Evolutionary conservation across 1,284 basidiomycete genomes (phyloP).

Genomic region (Ceraceosorus guamensis): DNA sequence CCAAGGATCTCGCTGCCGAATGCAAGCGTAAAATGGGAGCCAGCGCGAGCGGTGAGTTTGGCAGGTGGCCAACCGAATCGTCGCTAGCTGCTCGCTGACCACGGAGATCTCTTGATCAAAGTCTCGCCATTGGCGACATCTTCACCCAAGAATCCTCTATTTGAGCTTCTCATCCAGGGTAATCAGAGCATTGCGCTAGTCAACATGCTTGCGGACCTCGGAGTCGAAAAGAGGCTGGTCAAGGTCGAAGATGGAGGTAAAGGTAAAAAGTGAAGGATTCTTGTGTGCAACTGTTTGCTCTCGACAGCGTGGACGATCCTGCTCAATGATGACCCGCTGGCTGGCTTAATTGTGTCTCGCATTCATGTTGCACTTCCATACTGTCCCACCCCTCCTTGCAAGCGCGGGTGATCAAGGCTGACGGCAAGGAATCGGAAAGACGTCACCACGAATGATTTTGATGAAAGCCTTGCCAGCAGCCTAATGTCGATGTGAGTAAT

Average conservation of each 20-base stretch:
- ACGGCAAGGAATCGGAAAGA: too few species aligned
- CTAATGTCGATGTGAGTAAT: too few species aligned
- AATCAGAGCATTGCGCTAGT: constrained; percentile 7
- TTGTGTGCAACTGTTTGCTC: background rate
- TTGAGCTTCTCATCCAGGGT: constrained; percentile 9
- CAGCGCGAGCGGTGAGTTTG: constrained; percentile 5
- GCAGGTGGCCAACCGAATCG: too few species aligned
- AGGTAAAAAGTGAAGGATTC: constrained; percentile 6
- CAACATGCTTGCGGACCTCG: constrained; percentile 1
- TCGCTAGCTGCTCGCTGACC: too few species aligned
- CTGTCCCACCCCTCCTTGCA: too few species aligned
- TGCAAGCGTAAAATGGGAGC: constrained; percentile 6
- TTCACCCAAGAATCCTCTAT: constrained; percentile 3
- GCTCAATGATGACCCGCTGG: too few species aligned
- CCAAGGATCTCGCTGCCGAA: constrained; percentile 5
- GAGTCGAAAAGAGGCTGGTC: constrained; percentile 1
- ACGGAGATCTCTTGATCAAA: background rate
- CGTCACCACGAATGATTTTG: too few species aligned
- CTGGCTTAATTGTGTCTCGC: too few species aligned
- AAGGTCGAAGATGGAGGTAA: constrained; percentile 2
- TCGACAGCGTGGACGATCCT: too few species aligned
- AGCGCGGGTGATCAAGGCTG: too few species aligned
- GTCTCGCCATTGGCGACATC: background rate
- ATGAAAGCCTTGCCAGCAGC: too few species aligned
- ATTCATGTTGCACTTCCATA: too few species aligned